Evolutionary conservation across 2,329 filamentous ascomycete genomes (phyloP).

Genomic region (Lasiodiplodia sp.): DNA sequence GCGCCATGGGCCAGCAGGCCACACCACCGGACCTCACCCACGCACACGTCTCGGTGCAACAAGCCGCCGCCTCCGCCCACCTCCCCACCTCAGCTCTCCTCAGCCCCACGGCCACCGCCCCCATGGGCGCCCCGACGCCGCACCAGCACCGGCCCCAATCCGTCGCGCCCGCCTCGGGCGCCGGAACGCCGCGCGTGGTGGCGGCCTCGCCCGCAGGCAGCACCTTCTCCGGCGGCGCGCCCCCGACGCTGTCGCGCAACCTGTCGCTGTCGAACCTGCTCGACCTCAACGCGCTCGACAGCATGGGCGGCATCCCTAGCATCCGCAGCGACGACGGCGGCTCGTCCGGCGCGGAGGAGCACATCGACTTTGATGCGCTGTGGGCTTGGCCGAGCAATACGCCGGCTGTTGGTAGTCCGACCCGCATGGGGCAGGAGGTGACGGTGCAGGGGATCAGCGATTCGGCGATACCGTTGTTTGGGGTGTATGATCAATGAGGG

Average conservation of each 20-base stretch:
- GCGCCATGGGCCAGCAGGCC: conserved; percentile 20
- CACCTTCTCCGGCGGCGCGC: not conserved
- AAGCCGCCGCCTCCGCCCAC: not conserved
- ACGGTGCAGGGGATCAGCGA: conserved; percentile 40
- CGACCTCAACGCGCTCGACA: conserved; percentile 47
- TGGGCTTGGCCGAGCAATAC: conserved; percentile 51
- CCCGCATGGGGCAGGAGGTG: conserved; percentile 27
- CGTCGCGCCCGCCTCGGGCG: conserved; percentile 23
- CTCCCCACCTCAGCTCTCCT: conserved; percentile 1
- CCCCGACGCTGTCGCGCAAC: conserved; percentile 8
- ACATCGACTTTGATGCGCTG: conserved; percentile 52
- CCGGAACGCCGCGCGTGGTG: conserved; percentile 37
- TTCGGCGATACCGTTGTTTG: conserved; percentile 46
- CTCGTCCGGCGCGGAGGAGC: conserved; percentile 44
- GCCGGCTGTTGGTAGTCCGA: conserved; percentile 42
- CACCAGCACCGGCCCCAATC: not conserved
- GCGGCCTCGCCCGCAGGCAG: conserved; percentile 36
- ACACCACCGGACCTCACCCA: conserved; percentile 2
- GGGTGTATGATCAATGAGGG: conserved; percentile 31
- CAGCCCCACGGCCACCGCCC: conserved; percentile 40
- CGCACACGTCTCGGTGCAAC: not conserved
- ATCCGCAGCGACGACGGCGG: conserved; percentile 41
- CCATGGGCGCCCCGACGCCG: conserved; percentile 27
- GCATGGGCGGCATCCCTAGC: conserved; percentile 34
- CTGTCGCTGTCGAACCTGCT: conserved; percentile 46